Evolutionary conservation across 2,329 filamentous ascomycete genomes (phyloP), one percentile per base, ranked within the genome.

Genomic region (Ophiocordyceps camponoti-leonardi): DNA sequence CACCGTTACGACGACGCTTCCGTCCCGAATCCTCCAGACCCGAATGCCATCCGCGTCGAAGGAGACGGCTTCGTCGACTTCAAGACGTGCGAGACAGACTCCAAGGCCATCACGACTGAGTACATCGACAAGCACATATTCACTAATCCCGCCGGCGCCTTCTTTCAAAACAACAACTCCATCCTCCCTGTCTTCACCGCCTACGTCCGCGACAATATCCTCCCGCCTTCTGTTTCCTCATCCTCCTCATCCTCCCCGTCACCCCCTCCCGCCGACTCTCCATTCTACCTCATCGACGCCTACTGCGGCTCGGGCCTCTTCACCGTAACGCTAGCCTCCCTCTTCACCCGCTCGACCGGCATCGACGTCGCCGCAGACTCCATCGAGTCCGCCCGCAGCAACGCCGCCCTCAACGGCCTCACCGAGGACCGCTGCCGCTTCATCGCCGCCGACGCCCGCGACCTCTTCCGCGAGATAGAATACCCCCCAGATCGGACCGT

Each of bases 91-190:
- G 77, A 94, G 53, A 94, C 88, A 4, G 80, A 95, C 65, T 77
- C 79, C 60, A 94, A 90, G 52, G 82, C 75, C 51, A 83, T 73
- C 44, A 81, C 84, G 4, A 88, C 83, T 28, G 92, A 98, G 63
- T 95, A 93, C 64, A 76, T 98, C 50, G 86, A 82, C 57, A 67
- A 79, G 61, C 92, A 83, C 67, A 69, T 80, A 57, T 94, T 98
- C 67, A 81, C 81, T 60, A 96, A 94, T 67, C 86, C 84, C 3
- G 92, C 92, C 12, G 88, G 88, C 48, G 79, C 86, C 45, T 98
- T 98, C 69, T 98, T 98, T 75, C 92, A 98, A 60, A 98, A 98
- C 72, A 98, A 98, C 74, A 96, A 96, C 70, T 93, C 87, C 46
- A 96, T 98, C 64, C 80, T 98, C 22, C 79, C 85, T 28, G 66